Percentiles rank a stretch among this genome's conserved stretches.
Conservation (phyloP, 1,284 basidiomycete species). For the Fomitopsis palustris region DNA sequence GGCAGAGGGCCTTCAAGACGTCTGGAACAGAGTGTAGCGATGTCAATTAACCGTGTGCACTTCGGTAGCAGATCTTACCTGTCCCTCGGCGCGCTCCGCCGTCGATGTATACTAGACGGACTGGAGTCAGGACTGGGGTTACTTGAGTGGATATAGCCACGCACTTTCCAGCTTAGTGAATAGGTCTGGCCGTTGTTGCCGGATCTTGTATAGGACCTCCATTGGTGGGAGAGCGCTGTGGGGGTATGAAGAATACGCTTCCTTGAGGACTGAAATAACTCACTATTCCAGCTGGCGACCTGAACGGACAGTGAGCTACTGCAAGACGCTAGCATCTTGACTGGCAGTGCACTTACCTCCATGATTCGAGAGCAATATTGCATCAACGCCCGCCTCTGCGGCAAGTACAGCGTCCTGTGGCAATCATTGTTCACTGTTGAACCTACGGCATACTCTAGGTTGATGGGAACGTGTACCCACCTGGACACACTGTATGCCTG, state of each 20-base stretch:
- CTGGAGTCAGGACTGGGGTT: neutral
- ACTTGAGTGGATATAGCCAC: neutral
- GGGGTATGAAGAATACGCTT: neutral
- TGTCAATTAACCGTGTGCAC: neutral
- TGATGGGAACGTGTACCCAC: conserved; percentile 32
- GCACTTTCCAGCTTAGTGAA: conserved; percentile 68
- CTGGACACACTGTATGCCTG: conserved; percentile 75
- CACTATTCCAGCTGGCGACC: conserved; percentile 83
- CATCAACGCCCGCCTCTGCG: conserved; percentile 82
- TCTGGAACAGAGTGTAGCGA: conserved; percentile 38
- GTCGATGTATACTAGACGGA: conserved; percentile 74
- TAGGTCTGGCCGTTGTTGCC: conserved; percentile 68
- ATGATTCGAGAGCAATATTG: conserved; percentile 89
- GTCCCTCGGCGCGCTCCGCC: conserved; percentile 86
- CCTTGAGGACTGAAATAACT: conserved; percentile 17
- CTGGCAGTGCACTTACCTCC: conserved; percentile 55
- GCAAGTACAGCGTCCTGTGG: conserved; percentile 80
- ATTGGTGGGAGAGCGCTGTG: conserved; percentile 64
- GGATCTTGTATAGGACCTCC: conserved; percentile 74
- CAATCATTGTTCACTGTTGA: neutral
- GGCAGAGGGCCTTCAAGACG: conserved; percentile 86
- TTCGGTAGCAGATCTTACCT: conserved; percentile 36
- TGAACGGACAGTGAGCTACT: conserved; percentile 22
- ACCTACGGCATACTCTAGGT: neutral
- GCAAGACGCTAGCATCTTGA: neutral